Base-by-base conservation (phyloP, 768 basidiomycete species). In the Tubosaeta brunneosetosa region DNA sequence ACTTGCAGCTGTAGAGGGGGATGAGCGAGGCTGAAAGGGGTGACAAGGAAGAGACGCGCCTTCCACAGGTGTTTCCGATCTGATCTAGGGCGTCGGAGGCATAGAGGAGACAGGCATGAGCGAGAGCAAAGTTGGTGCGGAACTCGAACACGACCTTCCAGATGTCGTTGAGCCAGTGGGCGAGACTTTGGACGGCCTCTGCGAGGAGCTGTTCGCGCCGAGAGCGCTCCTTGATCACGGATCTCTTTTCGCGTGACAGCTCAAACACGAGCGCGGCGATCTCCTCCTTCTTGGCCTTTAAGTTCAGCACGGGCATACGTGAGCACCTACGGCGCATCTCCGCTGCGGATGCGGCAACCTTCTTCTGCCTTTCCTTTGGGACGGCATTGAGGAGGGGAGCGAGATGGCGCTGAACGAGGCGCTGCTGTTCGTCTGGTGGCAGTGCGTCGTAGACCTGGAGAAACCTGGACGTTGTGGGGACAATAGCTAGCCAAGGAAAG, bases 121-220 rank as follows among this genome's bases (percentile, higher is more conserved):
- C 85, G 22, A 71, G 59, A 2, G 56, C 51, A 55, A 78, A 86
- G 56, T 80, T 65, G 31, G 77, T 73, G 16, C 75, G 69, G 56
- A 82, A 76, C 55, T 87, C 84, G 56, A 79, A 86, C 9, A 79
- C 79, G 31, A 76, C 72, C 49, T 63, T 72, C 86, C 86, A 88
- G 33, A 87, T 79, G 55, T 82, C 77, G 61, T 73, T 79, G 44
- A 87, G 60, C 84, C 84, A 87, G n/a, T 61, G 60, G 0, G 77
- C 67, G 22, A 86, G 63, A 57, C 73, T 82, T 44, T 81, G 75
- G 9, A 85, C 67, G 7, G 78, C 74, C 62, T 87, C 84, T 22
- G 69, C 57, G 13, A 85, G 59, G 2, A 87, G 71, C 54, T 84
- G 81, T 17, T 79, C 77, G 27, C 76, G 73, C 53, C 71, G 75